phyloP scores from a whole-genome alignment of 257 asterid species.

The Solanum pimpinellifolium region DNA sequence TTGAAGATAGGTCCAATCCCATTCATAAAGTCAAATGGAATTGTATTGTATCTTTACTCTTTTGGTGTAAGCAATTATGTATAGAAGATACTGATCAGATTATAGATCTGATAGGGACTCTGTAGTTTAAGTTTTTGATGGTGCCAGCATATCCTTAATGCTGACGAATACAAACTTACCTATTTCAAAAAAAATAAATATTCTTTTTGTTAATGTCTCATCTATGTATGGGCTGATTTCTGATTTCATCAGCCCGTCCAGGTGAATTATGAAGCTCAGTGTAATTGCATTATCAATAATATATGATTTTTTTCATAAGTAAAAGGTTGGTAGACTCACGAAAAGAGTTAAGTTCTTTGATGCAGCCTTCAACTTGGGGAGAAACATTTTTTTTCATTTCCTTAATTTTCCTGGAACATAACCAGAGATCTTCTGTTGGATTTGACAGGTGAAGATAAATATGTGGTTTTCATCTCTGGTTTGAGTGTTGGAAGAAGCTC shows the following conservation, averaged over 20 bases:
- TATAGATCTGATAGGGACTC: too few species aligned
- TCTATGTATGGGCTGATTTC: not conserved
- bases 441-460: constrained; percentile 79
- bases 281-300: not conserved
- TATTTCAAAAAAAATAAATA: too few species aligned
- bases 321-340: not conserved
- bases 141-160: too few species aligned
- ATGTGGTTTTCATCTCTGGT: constrained; percentile 78
- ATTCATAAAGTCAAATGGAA: too few species aligned
- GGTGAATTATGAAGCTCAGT: not conserved
- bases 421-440: not conserved
- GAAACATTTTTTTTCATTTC: not conserved
- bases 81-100: too few species aligned
- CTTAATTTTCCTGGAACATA: not conserved
- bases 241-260: not conserved
- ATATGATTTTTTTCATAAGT: not conserved
- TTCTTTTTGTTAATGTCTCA: not conserved
- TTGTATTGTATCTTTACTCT: too few species aligned
- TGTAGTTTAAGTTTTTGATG: too few species aligned
- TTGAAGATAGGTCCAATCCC: too few species aligned
- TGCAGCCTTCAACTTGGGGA: not conserved
- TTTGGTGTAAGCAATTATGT: too few species aligned
- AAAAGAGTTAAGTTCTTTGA: not conserved
- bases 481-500: constrained; percentile 69
- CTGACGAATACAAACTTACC: too few species aligned